These are phyloP conservation scores for Beauveria varroae DNA, from an alignment of 2,329 filamentous ascomycete genomes.

Conservation along the genomic window DNA sequence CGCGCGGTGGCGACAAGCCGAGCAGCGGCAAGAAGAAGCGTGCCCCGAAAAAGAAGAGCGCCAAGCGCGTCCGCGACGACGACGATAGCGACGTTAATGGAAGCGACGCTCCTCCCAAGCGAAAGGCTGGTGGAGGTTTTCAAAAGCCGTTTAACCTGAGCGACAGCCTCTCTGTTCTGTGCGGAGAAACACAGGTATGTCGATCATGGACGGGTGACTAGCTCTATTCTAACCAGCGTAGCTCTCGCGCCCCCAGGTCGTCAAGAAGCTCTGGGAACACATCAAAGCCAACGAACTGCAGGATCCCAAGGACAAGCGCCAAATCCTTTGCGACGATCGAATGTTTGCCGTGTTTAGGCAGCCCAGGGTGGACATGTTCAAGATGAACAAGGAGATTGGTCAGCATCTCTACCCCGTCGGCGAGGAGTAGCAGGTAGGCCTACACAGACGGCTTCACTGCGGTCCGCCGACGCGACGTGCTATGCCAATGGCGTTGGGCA, in stretches of 20 bases:
- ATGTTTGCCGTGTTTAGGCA: slow-evolving; percentile 91
- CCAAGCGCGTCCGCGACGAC: slow-evolving; percentile 65
- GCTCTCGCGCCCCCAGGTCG: slow-evolving; percentile 88
- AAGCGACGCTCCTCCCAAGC: slow-evolving; percentile 55
- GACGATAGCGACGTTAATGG: slow-evolving; percentile 73
- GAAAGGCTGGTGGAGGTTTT: slow-evolving; percentile 86
- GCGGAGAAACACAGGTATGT: slow-evolving; percentile 60
- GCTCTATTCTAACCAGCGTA: slow-evolving; percentile 26
- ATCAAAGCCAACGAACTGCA: slow-evolving; percentile 86
- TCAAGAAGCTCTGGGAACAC: slow-evolving; percentile 94
- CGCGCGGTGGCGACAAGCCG: slow-evolving; percentile 60
- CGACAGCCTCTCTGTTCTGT: slow-evolving; percentile 58
- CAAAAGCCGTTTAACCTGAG: slow-evolving; percentile 79
- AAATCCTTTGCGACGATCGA: slow-evolving; percentile 86
- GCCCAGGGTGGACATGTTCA: slow-evolving; percentile 94
- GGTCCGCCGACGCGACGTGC: neutral
- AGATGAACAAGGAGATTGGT: slow-evolving; percentile 95
- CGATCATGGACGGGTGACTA: neutral
- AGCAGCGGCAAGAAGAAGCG: slow-evolving; percentile 58
- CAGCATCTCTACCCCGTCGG: slow-evolving; percentile 83
- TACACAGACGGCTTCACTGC: neutral
- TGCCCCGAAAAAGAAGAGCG: slow-evolving; percentile 62
- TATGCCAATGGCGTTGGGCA: slow-evolving; percentile 7
- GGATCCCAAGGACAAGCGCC: slow-evolving; percentile 83
- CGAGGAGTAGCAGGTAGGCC: slow-evolving; percentile 40